phyloP scores from a whole-genome alignment of 2,329 filamentous ascomycete species.

The Arthrinium puccinioides region DNA sequence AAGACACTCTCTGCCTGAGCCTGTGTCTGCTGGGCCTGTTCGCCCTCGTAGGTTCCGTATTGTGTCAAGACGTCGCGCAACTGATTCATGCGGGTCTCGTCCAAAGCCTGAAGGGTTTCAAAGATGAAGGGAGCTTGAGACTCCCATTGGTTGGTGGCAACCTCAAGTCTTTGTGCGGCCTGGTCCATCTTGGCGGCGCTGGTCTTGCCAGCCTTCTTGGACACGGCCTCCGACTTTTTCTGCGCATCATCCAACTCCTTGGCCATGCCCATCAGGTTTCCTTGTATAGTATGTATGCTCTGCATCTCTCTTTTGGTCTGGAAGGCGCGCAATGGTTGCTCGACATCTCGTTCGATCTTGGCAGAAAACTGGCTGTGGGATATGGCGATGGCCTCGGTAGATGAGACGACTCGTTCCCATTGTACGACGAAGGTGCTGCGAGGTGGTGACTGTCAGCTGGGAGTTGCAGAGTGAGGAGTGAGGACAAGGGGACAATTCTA shows the following conservation, averaged over 20 bases:
- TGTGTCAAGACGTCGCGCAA: conserved; percentile 87
- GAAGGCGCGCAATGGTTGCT: conserved; percentile 74
- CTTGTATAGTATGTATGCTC: conserved; percentile 72
- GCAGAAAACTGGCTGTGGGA: conserved; percentile 76
- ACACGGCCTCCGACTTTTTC: conserved; percentile 78
- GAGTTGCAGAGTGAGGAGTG: too few relatives aligned
- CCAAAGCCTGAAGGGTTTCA: conserved; percentile 82
- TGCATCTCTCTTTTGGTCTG: conserved; percentile 67
- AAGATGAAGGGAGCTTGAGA: conserved; percentile 93
- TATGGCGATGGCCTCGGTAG: conserved; percentile 72
- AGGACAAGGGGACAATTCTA: too few relatives aligned
- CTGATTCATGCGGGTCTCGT: conserved; percentile 84
- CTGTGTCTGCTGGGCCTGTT: conserved; percentile 72
- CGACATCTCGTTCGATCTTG: conserved; percentile 83
- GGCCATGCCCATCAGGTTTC: conserved; percentile 72
- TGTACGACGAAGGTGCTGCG: conserved; percentile 78
- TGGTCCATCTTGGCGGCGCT: conserved; percentile 71
- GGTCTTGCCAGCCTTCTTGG: conserved; percentile 68
- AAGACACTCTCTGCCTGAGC: conserved; percentile 72
- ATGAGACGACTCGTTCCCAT: conserved; percentile 80
- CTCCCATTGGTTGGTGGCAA: conserved; percentile 81
- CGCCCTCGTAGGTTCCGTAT: conserved; percentile 85
- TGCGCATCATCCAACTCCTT: conserved; percentile 80
- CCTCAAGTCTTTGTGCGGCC: conserved; percentile 66
- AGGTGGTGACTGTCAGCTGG: conserved; percentile 2